These are phyloP conservation scores for Hypoxylon sp. DNA, from an alignment of 2,329 filamentous ascomycete genomes.

Conservation along the genomic window DNA sequence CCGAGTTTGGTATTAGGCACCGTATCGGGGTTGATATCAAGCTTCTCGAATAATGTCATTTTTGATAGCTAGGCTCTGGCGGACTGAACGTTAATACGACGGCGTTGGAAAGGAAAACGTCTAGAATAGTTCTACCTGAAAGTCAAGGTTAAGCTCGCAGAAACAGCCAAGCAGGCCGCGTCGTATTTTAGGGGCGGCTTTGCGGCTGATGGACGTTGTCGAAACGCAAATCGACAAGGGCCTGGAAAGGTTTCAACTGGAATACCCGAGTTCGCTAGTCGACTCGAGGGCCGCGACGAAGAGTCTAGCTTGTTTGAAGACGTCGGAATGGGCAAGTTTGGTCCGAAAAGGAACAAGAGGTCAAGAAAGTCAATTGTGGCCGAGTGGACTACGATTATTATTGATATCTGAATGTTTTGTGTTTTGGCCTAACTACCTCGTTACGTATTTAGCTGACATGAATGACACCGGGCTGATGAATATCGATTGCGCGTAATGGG, in stretches of 20 bases:
- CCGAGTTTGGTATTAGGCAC: slow-evolving; percentile 70
- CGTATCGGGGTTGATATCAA: slow-evolving; percentile 69
- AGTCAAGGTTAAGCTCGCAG: slow-evolving; percentile 20
- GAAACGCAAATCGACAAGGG: slow-evolving; percentile 29
- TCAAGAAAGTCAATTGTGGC: slow-evolving; percentile 13
- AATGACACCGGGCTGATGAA: slow-evolving; percentile 31
- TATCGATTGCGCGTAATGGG: slow-evolving; percentile 40
- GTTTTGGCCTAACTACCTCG: slow-evolving; percentile 31
- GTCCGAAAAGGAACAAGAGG: slow-evolving; percentile 14
- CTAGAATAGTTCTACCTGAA: slow-evolving; percentile 30
- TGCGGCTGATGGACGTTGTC: slow-evolving; percentile 40
- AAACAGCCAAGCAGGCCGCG: slow-evolving; percentile 42
- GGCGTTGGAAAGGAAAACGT: slow-evolving; percentile 18
- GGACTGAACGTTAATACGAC: slow-evolving; percentile 30
- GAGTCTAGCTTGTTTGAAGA: slow-evolving; percentile 8
- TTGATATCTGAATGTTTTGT: slow-evolving; percentile 26
- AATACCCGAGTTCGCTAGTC: slow-evolving; percentile 6
- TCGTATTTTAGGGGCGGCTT: slow-evolving; percentile 41
- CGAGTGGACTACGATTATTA: slow-evolving; percentile 19
- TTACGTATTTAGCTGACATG: slow-evolving; percentile 33
- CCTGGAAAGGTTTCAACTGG: slow-evolving; percentile 30
- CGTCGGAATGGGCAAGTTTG: slow-evolving; percentile 12
- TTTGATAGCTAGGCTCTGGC: slow-evolving; percentile 27
- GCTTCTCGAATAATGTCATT: slow-evolving; percentile 60
- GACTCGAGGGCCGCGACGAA: slow-evolving; percentile 14